Base-by-base conservation (phyloP, 2,329 filamentous ascomycete genomes). In the Rutstroemia sp. region DNA sequence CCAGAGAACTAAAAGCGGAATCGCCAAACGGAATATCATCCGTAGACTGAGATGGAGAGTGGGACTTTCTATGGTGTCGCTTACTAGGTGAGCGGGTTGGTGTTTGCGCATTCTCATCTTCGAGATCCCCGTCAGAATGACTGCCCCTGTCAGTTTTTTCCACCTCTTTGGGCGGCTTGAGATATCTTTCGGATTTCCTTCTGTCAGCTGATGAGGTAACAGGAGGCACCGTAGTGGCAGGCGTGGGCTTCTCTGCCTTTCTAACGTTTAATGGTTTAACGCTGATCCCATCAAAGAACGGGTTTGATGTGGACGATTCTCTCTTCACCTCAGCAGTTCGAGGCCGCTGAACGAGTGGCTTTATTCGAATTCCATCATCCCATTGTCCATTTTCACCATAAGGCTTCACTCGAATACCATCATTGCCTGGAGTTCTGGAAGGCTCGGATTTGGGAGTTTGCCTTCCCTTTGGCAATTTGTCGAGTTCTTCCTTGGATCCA, bases 1-100 rank as follows among this genome's bases (percentile, higher is more conserved):
- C 82, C 6, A 86, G 72, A 63, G 82, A 81, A 61, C 81, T 86
- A 62, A 86, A 86, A n/a, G 83, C 83, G 17, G 83, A 86, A 60
- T 80, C 80, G 5, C 83, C 83, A 65, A 84, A 78, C 0, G 82
- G 82, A 49, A 86, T 80, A 39, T 85, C 81, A 16, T 80, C 80
- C 36, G 84, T 65, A 2, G 79, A 78, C 60, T 81, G 63, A 12
- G 63, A 48, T 5, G 61, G 21, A 5, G 63, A 64, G 27, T 48
- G 58, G 25, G 63, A 63, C 53, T 62, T 68, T 36, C 60, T 51
- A 44, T 58, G 55, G 16, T 55, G 57, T 42, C 60, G 57, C 54
- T 59, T 59, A 27, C 57, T 61, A 36, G 61, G 56, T 14, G 63
- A 59, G 10, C 59, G 63, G 47, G 59, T 66, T 17, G 65, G 63